These are phyloP conservation scores for Polytrichum commune DNA, from an alignment of 225 moss, liverwort and hornwort species.

Conservation along the genomic window DNA sequence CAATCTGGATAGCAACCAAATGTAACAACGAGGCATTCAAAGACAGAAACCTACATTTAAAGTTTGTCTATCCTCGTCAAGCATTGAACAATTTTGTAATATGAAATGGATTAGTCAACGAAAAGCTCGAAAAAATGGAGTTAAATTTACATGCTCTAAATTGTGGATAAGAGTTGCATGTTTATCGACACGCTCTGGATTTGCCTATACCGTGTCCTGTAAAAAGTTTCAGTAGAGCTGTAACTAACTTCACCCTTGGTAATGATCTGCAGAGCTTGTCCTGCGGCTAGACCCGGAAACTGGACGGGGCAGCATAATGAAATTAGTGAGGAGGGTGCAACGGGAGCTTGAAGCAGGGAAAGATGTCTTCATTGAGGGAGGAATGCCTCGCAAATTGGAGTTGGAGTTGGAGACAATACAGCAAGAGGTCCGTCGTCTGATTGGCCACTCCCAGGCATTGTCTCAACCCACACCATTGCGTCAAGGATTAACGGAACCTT, in stretches of 20 bases:
- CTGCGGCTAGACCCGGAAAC: conserved; percentile 55
- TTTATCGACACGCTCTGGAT: neutral
- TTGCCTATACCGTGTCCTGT: neutral
- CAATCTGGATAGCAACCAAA: too few relatives aligned
- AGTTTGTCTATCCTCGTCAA: neutral
- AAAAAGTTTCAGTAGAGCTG: too few relatives aligned
- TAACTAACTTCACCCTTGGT: too few relatives aligned
- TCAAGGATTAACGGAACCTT: conserved; percentile 14
- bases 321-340: conserved; percentile 64
- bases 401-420: conserved; percentile 40
- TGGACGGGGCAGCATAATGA: conserved; percentile 43
- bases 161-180: neutral
- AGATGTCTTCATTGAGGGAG: conserved; percentile 29
- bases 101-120: too few relatives aligned
- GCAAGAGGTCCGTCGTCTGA: conserved; percentile 40
- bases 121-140: too few relatives aligned
- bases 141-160: too few relatives aligned
- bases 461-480: conserved; percentile 8
- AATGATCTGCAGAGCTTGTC: conserved; percentile 42
- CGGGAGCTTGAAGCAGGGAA: conserved; percentile 56
- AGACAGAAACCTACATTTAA: neutral
- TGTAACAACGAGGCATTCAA: neutral
- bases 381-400: conserved; percentile 24
- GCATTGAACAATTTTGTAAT: too few relatives aligned
- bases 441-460: conserved; percentile 19